phyloP scores from a whole-genome alignment of 2,329 filamentous ascomycete species.

The Alternaria burnsii region DNA sequence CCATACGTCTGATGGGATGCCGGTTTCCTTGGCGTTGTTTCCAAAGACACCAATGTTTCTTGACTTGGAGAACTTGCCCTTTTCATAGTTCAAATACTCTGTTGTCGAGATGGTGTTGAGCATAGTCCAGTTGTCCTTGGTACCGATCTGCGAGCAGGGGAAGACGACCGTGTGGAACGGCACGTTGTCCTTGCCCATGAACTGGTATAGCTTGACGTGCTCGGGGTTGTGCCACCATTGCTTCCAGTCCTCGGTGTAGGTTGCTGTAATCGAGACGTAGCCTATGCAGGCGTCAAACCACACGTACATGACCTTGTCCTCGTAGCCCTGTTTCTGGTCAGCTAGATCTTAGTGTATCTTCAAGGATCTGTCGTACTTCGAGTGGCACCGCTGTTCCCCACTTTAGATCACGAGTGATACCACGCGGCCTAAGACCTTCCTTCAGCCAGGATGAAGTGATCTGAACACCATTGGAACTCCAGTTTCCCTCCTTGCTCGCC shows the following conservation, averaged over 20 bases:
- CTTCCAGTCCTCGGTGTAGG: slow-evolving; percentile 89
- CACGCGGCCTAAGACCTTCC: slow-evolving; percentile 83
- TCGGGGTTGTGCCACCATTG: slow-evolving; percentile 94
- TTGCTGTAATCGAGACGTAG: slow-evolving; percentile 93
- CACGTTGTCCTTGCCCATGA: slow-evolving; percentile 93
- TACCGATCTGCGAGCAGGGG: slow-evolving; percentile 85
- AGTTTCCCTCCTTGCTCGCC: slow-evolving; percentile 75
- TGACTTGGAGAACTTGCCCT: slow-evolving; percentile 86
- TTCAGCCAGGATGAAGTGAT: slow-evolving; percentile 85
- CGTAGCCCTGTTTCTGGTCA: slow-evolving; percentile 60
- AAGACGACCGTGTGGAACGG: slow-evolving; percentile 92
- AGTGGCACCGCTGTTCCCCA: slow-evolving; percentile 78
- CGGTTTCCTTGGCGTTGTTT: slow-evolving; percentile 86
- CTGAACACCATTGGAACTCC: slow-evolving; percentile 76
- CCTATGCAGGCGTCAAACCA: slow-evolving; percentile 94
- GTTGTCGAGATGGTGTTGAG: slow-evolving; percentile 88
- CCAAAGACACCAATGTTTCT: slow-evolving; percentile 91
- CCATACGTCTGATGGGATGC: slow-evolving; percentile 87
- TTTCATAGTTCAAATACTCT: slow-evolving; percentile 66
- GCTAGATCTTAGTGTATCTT: neutral
- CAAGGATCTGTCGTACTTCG: slow-evolving; percentile 34
- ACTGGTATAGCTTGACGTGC: slow-evolving; percentile 84
- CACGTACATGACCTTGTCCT: slow-evolving; percentile 87
- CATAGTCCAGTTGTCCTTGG: slow-evolving; percentile 86
- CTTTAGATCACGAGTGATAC: slow-evolving; percentile 90